Base-by-base conservation (phyloP, 2,329 filamentous ascomycete genomes). In the Sporothrix protearum region DNA sequence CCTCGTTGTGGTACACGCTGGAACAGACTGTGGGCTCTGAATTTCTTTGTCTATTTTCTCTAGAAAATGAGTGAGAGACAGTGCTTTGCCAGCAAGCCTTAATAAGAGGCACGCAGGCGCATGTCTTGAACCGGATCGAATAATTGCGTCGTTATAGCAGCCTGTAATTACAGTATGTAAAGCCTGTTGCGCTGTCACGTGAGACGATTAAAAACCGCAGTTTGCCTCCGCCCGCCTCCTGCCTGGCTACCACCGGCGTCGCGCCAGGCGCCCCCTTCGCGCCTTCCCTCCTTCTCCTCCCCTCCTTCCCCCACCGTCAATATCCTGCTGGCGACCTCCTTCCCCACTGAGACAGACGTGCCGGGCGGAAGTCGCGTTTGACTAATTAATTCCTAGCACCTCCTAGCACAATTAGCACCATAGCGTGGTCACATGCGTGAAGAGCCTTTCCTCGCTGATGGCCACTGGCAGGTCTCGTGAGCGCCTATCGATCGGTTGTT, bases 371-470 rank as follows among this genome's bases (percentile, higher is more conserved):
- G 67, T 45, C 67, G 47, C 57, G 66, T 64, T 72, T 66, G 66
- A 49, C 33, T 69, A 28, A 69, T 72, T 66, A 69, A 69, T 69
- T 47, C 39, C 36, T 36, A 39, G 68, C 42, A 12, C 6, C 42
- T 69, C 36, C 53, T 71, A 45, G 64, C 47, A 66, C 53, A 30
- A 64, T 47, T 53, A 42, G 59, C 68, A 69, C 45, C 55, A 63
- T 53, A 57, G 63, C 30, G 36, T 71, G 74, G 74, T 75, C 75
- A 75, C 75, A 75, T 75, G 75, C 73, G 71, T 73, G 73, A 72
- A 75, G 73, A 75, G 73, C 73, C 72, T 75, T 73, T 47, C 49
- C n/a, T 30, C 39, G 36, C 33, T 69, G 68, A 28, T 59, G 51
- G 42, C 63, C 12, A 53, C 49, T 70, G 39, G 49, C 69, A 72